Percentiles rank a stretch among this genome's conserved stretches.
These are phyloP conservation scores for Botryobasidium botryosum DNA, from an alignment of 768 basidiomycete species.

Conservation along the genomic window DNA sequence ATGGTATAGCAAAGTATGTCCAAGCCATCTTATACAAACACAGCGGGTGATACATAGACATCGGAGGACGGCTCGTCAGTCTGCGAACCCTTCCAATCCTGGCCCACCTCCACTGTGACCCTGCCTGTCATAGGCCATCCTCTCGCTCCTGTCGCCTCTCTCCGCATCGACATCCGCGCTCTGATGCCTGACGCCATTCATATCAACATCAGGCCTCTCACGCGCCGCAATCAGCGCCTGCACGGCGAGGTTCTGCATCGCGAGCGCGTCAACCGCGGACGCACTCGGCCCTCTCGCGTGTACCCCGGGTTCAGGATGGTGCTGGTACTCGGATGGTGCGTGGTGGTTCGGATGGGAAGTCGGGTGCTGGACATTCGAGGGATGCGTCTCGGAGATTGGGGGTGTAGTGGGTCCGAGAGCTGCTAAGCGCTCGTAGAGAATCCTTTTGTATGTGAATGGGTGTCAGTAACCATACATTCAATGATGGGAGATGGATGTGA, in stretches of 20 bases:
- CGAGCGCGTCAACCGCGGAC: too few species aligned
- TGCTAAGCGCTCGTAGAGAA: conserved; percentile 11
- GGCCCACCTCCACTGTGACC: conserved; percentile 2
- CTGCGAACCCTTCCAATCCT: too few species aligned
- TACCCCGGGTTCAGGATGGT: background rate
- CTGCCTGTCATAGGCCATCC: background rate
- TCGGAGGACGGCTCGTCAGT: too few species aligned
- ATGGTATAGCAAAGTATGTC: too few species aligned
- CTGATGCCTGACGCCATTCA: too few species aligned
- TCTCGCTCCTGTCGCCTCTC: background rate
- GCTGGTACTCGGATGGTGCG: background rate
- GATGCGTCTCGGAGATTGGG: background rate
- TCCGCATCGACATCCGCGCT: background rate
- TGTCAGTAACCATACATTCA: background rate
- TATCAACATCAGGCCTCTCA: too few species aligned
- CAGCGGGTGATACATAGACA: too few species aligned
- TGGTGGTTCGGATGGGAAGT: background rate
- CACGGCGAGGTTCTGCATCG: too few species aligned
- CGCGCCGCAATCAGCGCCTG: too few species aligned
- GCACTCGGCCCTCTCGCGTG: background rate
- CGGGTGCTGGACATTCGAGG: background rate
- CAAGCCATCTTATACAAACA: too few species aligned
- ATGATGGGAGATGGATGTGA: background rate
- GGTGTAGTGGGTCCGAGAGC: background rate
- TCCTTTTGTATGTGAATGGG: conserved; percentile 5